Base-by-base conservation (phyloP, 257 asterid species). In the Ocimum tenuiflorum region DNA sequence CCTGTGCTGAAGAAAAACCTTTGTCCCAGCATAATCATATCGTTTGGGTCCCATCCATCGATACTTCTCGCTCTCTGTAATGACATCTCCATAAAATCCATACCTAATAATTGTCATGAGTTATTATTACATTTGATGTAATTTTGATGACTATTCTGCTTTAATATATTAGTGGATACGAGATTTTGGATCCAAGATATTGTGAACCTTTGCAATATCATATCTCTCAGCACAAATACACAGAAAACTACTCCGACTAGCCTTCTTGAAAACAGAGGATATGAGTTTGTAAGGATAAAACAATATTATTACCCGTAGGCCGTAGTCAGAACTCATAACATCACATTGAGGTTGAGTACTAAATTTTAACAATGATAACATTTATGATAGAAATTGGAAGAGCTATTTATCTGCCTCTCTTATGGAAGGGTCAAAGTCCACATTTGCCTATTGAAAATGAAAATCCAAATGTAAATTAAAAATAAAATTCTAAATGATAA, bases 41-140 rank as follows among this genome's bases (percentile, higher is more conserved):
- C 96, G 80, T 67, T 80, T 85, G 2, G 99, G 99, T 58, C 99
- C 99, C 99, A 94, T 88, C 99, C 99, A 90, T 24, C 99, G 85
- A 74, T 83, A 82, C 66, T 89, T 89, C 73, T 94, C 97, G 41
- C 99, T 94, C 85, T 94, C 99, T 8, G 90, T 84, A 36, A 94
- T 86, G 78, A 94, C 97, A 82, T 94, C 99, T 55, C 99, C 99
- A 73, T 94, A 94, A 79, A 94, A 94, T 13, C 99, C 99, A 55
- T 94, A 94, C 84, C 97, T 89, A 73, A 76, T 66, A 63, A 62
- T 72, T 48, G 45, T 51, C 70, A 8, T 42, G 58, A 70, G 59
- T 60, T 20, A 66, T 59, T 20, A 42, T 19, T 53, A 67, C 19
- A 56, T 36, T n/a, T n/a, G n/a, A n/a, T n/a, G n/a, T n/a, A n/a